Conservation (phyloP, 1,284 basidiomycete genomes). For the Trichosporon ovoides region DNA sequence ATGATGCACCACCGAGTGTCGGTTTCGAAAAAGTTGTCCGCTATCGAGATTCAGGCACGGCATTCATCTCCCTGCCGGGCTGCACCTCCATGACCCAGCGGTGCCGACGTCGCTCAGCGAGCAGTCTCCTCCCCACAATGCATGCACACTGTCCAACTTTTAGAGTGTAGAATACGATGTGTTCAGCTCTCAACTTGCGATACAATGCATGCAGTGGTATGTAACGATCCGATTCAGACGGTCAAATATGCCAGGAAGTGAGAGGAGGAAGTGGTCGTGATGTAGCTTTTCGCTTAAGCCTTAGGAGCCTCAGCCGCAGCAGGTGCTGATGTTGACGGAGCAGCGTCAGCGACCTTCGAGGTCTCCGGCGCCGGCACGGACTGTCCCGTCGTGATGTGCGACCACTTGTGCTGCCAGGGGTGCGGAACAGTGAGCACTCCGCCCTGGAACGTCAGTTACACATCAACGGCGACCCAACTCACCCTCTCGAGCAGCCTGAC, state of each 20-base stretch:
- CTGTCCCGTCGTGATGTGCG: slow-evolving; percentile 15
- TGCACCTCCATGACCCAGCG: too few relatives aligned
- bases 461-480: slow-evolving; percentile 42
- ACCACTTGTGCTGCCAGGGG: slow-evolving; percentile 43
- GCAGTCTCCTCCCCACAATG: too few relatives aligned
- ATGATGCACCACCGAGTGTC: neutral
- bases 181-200: slow-evolving; percentile 6
- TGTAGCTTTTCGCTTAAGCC: neutral
- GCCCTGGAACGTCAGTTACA: slow-evolving; percentile 26
- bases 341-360: neutral
- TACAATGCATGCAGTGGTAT: slow-evolving; percentile 17
- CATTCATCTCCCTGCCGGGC: too few relatives aligned
- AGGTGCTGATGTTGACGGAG: neutral
- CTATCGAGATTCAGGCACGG: slow-evolving; percentile 21
- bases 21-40: slow-evolving; percentile 21
- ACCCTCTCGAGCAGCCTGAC: slow-evolving; percentile 75
- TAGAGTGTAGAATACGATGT: too few relatives aligned
- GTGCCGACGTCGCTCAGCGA: too few relatives aligned
- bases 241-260: slow-evolving; percentile 1
- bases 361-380: neutral
- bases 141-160: too few relatives aligned
- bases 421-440: slow-evolving; percentile 38
- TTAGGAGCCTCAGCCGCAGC: neutral
- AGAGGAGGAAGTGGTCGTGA: neutral
- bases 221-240: neutral